Evolutionary conservation across 768 basidiomycete genomes (phyloP), one percentile per base, ranked within the genome.

Genomic region (Amanita muscaria): DNA sequence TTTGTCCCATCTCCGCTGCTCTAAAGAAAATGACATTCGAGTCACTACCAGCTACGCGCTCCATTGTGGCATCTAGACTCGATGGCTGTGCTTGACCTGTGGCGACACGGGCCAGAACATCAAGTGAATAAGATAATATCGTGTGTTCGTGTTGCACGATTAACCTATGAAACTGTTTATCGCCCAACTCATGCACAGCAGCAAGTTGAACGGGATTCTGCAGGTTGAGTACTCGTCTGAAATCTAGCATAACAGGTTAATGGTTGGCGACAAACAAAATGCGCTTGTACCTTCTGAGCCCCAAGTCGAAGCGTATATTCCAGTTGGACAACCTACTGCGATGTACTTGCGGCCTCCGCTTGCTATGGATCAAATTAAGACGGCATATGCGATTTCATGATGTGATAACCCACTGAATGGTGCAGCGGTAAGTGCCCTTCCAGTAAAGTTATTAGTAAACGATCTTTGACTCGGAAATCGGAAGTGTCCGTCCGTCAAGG

Each of bases 81-180:
- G 69, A 64, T 7, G 61, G 51, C 11, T 75, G 64, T 0, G 71
- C 58, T 46, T 75, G 63, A 2, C 73, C 77, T 22, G 70, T 62
- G 6, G 72, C 74, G 9, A 82, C 70, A 18, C 77, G 75, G 0
- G 74, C 77, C 33, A 89, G 61, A n/a, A 79, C 57, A 47, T 87
- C 83, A 7, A 89, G 67, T 1, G 84, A 80, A 55, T 85, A 90
- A 0, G 83, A 72, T 16, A 74, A 50, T 3, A 91, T 61, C 1
- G 69, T 67, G 8, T 60, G 63, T 41, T 84, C 80, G 11, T 69
- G 66, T 30, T 83, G 79, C 2, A 90, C 67, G 30, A 90, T 58
- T 44, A 91, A 70, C 52, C 77, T 81, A 57, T 84, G 79, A 58
- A 76, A 80, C 0, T 66, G 60, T 24, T 65, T 69, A 16, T 60